Conservation (phyloP, 2,329 filamentous ascomycete genomes). For the Fusarium ambrosium region DNA sequence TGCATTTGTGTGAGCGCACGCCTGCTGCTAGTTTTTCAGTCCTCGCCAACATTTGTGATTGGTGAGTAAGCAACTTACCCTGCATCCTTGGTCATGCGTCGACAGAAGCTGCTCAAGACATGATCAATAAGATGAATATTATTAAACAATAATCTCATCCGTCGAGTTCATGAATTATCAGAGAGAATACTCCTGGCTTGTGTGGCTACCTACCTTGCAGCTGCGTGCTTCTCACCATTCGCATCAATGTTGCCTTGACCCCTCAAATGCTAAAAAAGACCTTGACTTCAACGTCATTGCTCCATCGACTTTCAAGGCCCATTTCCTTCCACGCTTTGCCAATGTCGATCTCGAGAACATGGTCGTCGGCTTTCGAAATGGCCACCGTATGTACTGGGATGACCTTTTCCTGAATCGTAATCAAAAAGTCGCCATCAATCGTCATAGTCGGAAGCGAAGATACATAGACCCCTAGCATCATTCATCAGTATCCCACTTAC, state of each 20-base stretch:
- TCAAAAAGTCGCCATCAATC: conserved; percentile 77
- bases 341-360: conserved; percentile 83
- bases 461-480: conserved; percentile 75
- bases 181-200: too few species aligned
- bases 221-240: not conserved
- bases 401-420: conserved; percentile 78
- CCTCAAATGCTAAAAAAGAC: conserved; percentile 64
- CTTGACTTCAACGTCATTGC: conserved; percentile 82
- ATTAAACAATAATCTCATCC: not conserved
- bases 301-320: conserved; percentile 78
- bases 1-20: not conserved
- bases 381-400: conserved; percentile 77
- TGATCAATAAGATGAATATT: not conserved
- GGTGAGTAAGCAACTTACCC: not conserved
- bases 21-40: not conserved
- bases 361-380: conserved; percentile 63
- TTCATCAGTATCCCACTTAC: not conserved
- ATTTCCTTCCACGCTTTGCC: conserved; percentile 83
- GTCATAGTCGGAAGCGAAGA: conserved; percentile 73
- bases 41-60: not conserved
- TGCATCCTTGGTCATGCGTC: not conserved
- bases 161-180: not conserved
- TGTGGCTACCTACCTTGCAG: not conserved
- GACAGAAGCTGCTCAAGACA: not conserved
- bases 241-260: not conserved